Conservation (phyloP, 495 filamentous ascomycete genomes). For the Lineolata rhizophorae region DNA sequence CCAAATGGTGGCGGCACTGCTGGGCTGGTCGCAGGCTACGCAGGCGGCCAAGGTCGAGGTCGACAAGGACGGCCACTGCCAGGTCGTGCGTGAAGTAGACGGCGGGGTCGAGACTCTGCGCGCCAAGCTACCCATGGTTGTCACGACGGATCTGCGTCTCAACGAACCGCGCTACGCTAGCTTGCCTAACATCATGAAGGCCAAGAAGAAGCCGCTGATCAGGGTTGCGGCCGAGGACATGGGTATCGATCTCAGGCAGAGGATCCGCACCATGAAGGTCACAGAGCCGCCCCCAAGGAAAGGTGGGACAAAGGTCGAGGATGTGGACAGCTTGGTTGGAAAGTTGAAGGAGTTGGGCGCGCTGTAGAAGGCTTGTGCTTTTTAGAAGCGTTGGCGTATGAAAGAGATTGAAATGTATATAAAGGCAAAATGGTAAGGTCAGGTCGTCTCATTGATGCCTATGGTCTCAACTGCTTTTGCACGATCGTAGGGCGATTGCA, state of each 20-base stretch:
- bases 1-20: conserved; percentile 85
- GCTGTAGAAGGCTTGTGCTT: conserved; percentile 34
- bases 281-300: conserved; percentile 70
- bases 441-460: too few relatives aligned
- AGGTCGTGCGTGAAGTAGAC: conserved; percentile 79
- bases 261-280: conserved; percentile 70
- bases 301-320: conserved; percentile 89
- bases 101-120: conserved; percentile 79
- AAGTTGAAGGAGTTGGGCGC: conserved; percentile 94
- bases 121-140: conserved; percentile 66
- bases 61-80: conserved; percentile 35
- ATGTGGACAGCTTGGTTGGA: conserved; percentile 77
- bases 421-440: too few relatives aligned
- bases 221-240: conserved; percentile 72
- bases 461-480: too few relatives aligned
- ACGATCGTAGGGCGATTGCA: too few relatives aligned
- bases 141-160: conserved; percentile 85
- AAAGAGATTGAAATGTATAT: too few relatives aligned
- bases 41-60: conserved; percentile 71
- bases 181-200: conserved; percentile 98
- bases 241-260: conserved; percentile 45
- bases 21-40: conserved; percentile 87
- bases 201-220: conserved; percentile 95
- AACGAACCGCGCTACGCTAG: conserved; percentile 92
- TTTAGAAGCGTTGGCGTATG: too few relatives aligned